These are phyloP conservation scores for Metschnikowia matae DNA, from an alignment of 805 yeast species.

Conservation along the genomic window DNA sequence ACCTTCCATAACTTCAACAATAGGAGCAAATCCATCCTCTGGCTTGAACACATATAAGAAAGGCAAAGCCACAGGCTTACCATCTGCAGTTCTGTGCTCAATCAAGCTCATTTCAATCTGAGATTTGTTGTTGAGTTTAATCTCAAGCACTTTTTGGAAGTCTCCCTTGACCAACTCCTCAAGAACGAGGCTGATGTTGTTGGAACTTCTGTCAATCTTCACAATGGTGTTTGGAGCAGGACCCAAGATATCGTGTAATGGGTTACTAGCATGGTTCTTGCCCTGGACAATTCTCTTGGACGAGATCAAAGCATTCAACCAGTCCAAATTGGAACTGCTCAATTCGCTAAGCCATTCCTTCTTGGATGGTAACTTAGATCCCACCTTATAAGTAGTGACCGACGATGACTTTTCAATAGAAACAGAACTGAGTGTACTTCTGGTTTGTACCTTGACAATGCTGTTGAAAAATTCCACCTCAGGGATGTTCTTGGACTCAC, in stretches of 20 bases:
- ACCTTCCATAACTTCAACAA: slow-evolving; percentile 81
- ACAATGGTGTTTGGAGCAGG: slow-evolving; percentile 62
- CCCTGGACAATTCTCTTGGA: slow-evolving; percentile 83
- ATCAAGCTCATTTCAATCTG: slow-evolving; percentile 69
- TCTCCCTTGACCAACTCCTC: slow-evolving; percentile 72
- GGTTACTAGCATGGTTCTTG: slow-evolving; percentile 70
- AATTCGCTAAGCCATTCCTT: slow-evolving; percentile 70
- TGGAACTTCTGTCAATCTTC: slow-evolving; percentile 52
- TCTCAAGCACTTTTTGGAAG: slow-evolving; percentile 59
- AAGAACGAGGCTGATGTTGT: slow-evolving; percentile 60
- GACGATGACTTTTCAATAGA: slow-evolving; percentile 25
- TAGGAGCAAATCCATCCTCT: slow-evolving; percentile 92
- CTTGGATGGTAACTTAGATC: slow-evolving; percentile 29
- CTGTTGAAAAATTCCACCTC: slow-evolving; percentile 87
- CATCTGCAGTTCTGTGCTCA: slow-evolving; percentile 84
- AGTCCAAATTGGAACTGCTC: slow-evolving; percentile 73
- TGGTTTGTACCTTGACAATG: slow-evolving; percentile 28
- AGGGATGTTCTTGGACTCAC: slow-evolving; percentile 73
- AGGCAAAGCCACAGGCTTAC: slow-evolving; percentile 67
- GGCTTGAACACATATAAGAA: slow-evolving; percentile 78
- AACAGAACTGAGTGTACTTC: slow-evolving; percentile 30
- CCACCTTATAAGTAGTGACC: slow-evolving; percentile 37
- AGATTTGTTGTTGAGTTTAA: slow-evolving; percentile 47
- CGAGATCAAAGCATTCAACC: slow-evolving; percentile 90
- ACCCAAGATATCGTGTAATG: slow-evolving; percentile 73